phyloP scores from a whole-genome alignment of 441 rosid genomes.

The Corymbia calophylla region DNA sequence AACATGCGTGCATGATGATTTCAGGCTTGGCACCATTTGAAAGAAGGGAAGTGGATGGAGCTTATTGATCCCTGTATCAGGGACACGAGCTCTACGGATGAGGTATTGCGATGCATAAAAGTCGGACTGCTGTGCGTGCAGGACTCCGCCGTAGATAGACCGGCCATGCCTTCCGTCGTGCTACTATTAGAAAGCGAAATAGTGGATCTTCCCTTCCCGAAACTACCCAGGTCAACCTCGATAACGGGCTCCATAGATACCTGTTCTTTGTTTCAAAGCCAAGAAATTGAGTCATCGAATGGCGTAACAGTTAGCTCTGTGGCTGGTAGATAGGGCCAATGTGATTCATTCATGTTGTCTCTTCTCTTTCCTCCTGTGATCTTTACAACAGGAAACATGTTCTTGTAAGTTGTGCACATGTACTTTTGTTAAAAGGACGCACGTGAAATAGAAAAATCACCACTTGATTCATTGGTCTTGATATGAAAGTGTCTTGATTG shows the following conservation, averaged over 20 bases:
- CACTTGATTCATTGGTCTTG: background rate
- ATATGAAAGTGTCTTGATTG: background rate
- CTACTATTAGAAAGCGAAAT: conserved; percentile 22
- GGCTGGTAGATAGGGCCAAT: conserved; percentile 15
- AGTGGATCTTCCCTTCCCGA: conserved; percentile 16
- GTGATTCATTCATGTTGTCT: background rate
- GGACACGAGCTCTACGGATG: conserved; percentile 2
- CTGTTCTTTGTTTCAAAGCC: conserved; percentile 3
- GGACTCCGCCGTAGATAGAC: conserved; percentile 22
- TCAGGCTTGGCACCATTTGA: conserved; percentile 42
- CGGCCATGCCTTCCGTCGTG: conserved; percentile 24
- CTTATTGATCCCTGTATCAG: conserved; percentile 23
- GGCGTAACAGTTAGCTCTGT: conserved; percentile 15
- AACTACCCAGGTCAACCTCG: conserved; percentile 20
- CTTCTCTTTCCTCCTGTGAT: background rate
- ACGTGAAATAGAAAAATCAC: too few species aligned
- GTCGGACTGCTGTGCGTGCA: conserved; percentile 39
- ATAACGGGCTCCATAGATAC: conserved; percentile 2
- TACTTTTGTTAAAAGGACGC: background rate
- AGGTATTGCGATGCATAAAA: conserved; percentile 27
- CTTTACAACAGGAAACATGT: background rate
- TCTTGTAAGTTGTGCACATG: background rate
- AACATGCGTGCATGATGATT: background rate
- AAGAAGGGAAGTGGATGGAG: conserved; percentile 17
- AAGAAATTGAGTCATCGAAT: conserved; percentile 16